Evolutionary conservation across 352 stramenopile genomes (phyloP).

Genomic region (Phytophthora sansomeana): DNA sequence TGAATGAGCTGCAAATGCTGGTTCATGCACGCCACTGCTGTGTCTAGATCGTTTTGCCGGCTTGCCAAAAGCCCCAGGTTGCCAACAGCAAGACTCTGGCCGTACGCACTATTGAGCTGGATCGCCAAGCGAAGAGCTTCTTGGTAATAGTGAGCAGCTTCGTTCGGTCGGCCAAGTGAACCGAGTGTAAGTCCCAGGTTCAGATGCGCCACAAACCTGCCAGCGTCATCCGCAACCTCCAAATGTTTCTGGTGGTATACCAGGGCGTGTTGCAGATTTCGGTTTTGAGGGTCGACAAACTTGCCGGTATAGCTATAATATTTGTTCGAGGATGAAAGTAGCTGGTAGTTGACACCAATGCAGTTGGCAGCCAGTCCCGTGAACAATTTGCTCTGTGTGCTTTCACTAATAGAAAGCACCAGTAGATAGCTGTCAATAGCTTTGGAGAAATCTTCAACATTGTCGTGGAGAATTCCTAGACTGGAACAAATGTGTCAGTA

Average conservation of each 20-base stretch:
- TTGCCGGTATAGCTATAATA: slow-evolving; percentile 80
- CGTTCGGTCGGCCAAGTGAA: slow-evolving; percentile 68
- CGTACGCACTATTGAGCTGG: slow-evolving; percentile 84
- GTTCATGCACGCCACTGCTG: slow-evolving; percentile 86
- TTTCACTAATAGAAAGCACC: slow-evolving; percentile 87
- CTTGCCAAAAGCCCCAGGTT: slow-evolving; percentile 89
- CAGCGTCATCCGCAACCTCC: slow-evolving; percentile 80
- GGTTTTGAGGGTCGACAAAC: slow-evolving; percentile 64
- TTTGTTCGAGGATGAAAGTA: slow-evolving; percentile 64
- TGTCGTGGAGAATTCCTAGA: slow-evolving; percentile 89
- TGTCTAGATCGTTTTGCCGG: slow-evolving; percentile 83
- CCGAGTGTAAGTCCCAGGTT: slow-evolving; percentile 87
- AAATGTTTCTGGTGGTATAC: slow-evolving; percentile 84
- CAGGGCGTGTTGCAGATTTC: slow-evolving; percentile 56
- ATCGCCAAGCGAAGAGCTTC: slow-evolving; percentile 89
- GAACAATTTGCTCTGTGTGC: slow-evolving; percentile 80
- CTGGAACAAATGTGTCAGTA: slow-evolving; percentile 19
- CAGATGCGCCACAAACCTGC: slow-evolving; percentile 87
- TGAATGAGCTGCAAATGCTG: slow-evolving; percentile 92
- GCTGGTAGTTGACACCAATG: slow-evolving; percentile 91
- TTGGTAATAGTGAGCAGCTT: slow-evolving; percentile 86
- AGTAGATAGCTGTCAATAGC: slow-evolving; percentile 89
- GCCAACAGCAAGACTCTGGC: slow-evolving; percentile 87
- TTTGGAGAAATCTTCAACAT: slow-evolving; percentile 83
- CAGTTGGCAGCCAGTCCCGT: slow-evolving; percentile 85